A percentile compares a stretch with the other conserved stretches of the same genome.
These are phyloP conservation scores for Nemania bipapillata DNA, from an alignment of 2,329 filamentous ascomycete genomes.

Conservation along the genomic window DNA sequence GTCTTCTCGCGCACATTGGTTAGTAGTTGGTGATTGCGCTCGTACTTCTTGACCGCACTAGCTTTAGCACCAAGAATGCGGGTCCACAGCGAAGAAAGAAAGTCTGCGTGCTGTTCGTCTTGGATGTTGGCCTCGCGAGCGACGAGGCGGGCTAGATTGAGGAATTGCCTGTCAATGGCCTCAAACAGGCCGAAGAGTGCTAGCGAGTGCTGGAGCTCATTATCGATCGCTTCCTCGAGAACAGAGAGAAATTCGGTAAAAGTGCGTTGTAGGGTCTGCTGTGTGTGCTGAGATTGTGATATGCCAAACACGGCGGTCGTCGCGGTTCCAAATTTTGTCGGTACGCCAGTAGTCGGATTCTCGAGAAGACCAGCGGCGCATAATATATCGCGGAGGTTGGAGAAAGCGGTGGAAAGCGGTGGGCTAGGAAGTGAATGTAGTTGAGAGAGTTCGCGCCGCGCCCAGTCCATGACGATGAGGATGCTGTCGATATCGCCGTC, in stretches of 20 bases:
- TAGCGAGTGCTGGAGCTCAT: conserved; percentile 82
- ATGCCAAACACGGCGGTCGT: conserved; percentile 80
- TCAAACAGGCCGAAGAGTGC: conserved; percentile 90
- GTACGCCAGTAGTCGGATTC: conserved; percentile 61
- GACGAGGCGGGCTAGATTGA: conserved; percentile 85
- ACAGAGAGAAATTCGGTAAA: conserved; percentile 88
- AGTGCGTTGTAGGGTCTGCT: conserved; percentile 81
- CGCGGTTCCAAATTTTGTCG: conserved; percentile 75
- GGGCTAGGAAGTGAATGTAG: conserved; percentile 71
- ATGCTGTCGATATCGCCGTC: conserved; percentile 93
- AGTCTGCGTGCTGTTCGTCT: conserved; percentile 81
- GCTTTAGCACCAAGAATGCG: conserved; percentile 82
- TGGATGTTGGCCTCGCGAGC: conserved; percentile 84
- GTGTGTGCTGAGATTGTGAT: conserved; percentile 82
- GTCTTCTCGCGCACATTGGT: conserved; percentile 83
- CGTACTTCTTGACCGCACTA: conserved; percentile 83
- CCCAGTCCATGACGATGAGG: conserved; percentile 96
- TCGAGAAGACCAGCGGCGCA: conserved; percentile 71
- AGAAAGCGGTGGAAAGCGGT: conserved; percentile 76
- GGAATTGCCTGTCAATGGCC: conserved; percentile 87
- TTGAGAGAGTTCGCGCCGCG: conserved; percentile 81
- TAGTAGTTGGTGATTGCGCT: conserved; percentile 85
- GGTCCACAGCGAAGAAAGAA: conserved; percentile 86
- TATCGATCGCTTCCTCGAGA: conserved; percentile 87
- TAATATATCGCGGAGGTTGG: conserved; percentile 83